phyloP scores from a whole-genome alignment of 2,329 filamentous ascomycete genomes.

The Diaporthe vaccinii region DNA sequence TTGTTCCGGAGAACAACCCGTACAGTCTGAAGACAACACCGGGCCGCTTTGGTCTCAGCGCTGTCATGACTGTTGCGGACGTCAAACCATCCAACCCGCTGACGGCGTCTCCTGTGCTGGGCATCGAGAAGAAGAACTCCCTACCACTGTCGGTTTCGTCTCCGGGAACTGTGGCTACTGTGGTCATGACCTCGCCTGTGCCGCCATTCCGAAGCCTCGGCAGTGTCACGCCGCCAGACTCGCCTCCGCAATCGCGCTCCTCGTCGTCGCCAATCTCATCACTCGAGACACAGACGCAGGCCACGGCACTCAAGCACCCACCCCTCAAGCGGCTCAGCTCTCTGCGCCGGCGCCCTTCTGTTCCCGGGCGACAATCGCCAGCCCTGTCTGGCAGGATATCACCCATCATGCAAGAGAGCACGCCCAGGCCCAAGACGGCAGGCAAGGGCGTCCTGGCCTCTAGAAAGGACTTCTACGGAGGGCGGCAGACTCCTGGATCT shows the following conservation, averaged over 20 bases:
- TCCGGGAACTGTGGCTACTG: conserved; percentile 19
- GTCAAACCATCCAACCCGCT: conserved; percentile 30
- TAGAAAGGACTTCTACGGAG: conserved; percentile 30
- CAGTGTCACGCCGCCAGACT: conserved; percentile 38
- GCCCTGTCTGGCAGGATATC: conserved; percentile 7
- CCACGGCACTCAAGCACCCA: conserved; percentile 23
- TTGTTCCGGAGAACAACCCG: not conserved
- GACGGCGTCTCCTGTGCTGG: not conserved
- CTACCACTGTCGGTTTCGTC: conserved; percentile 28
- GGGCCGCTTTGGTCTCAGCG: conserved; percentile 25
- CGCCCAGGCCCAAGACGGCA: conserved; percentile 33
- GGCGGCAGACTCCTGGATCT: conserved; percentile 5
- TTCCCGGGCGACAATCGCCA: conserved; percentile 7
- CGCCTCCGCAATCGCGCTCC: conserved; percentile 25
- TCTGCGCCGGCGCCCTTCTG: not conserved
- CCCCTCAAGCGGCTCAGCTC: conserved; percentile 31
- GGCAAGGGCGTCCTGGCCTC: conserved; percentile 36
- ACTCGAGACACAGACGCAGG: conserved; percentile 22
- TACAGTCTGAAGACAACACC: not conserved
- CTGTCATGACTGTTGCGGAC: conserved; percentile 38
- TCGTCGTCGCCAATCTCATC: conserved; percentile 31
- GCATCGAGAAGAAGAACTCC: conserved; percentile 24
- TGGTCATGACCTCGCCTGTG: conserved; percentile 29
- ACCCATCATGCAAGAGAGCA: conserved; percentile 8
- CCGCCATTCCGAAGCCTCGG: conserved; percentile 20